Percentiles rank a stretch among this genome's conserved stretches.
These are phyloP conservation scores for Leavenworthia alabamica DNA, from an alignment of 345 rosid genomes.

Conservation along the genomic window DNA sequence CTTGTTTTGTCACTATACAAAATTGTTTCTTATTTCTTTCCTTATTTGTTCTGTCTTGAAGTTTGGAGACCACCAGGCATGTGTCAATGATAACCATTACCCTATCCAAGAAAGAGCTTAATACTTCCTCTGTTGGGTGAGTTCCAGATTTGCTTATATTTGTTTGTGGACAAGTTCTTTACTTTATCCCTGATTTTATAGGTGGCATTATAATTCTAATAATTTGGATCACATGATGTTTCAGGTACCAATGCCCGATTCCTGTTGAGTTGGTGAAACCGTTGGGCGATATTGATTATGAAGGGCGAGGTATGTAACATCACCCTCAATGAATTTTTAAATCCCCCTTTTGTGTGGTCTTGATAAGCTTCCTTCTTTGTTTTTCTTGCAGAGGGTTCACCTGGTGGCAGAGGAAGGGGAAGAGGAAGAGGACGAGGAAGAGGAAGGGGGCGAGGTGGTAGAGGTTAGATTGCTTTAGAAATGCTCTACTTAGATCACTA, in stretches of 20 bases:
- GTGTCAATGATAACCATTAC: constrained; percentile 91
- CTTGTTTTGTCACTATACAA: background rate
- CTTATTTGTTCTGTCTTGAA: constrained; percentile 21
- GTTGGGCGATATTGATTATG: constrained; percentile 41
- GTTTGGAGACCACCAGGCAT: constrained; percentile 96
- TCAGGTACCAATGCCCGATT: constrained; percentile 72
- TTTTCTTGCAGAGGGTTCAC: constrained; percentile 54
- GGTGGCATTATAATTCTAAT: background rate
- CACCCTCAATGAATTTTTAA: background rate
- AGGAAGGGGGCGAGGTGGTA: constrained; percentile 34
- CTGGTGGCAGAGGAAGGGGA: constrained; percentile 62
- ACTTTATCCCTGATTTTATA: background rate
- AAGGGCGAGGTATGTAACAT: constrained; percentile 46
- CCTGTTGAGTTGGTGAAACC: constrained; percentile 60
- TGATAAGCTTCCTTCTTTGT: background rate
- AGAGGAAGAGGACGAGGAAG: constrained; percentile 63
- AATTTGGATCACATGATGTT: background rate
- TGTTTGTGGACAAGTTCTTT: background rate
- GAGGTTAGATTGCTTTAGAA: constrained; percentile 21
- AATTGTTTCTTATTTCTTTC: background rate
- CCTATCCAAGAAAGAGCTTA: constrained; percentile 70
- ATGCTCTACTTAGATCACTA: background rate
- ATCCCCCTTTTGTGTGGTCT: background rate
- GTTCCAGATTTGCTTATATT: constrained; percentile 21
- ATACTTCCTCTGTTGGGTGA: constrained; percentile 72